Evolutionary conservation across 1,139 yeast species (phyloP).

Genomic region (Hemisphaericaspora lyxosophila): DNA sequence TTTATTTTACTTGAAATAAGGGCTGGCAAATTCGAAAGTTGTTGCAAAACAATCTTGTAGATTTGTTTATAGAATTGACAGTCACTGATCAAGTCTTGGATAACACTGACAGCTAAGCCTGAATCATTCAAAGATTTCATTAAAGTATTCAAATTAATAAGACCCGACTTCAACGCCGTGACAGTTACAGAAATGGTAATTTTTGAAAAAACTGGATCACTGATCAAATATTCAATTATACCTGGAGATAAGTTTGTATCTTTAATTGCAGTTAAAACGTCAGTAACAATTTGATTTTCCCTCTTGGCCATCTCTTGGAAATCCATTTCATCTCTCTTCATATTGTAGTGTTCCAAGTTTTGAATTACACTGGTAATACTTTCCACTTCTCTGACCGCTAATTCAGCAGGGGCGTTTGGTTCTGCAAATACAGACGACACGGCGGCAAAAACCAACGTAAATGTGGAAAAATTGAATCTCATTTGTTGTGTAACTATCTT

Average conservation of each 20-base stretch:
- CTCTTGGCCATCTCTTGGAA: constrained; percentile 32
- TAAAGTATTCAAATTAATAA: constrained; percentile 37
- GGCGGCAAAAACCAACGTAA: constrained; percentile 35
- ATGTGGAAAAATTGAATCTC: constrained; percentile 32
- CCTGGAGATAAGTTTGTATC: constrained; percentile 41
- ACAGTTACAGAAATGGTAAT: constrained; percentile 32
- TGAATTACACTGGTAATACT: constrained; percentile 29
- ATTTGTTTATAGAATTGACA: constrained; percentile 45
- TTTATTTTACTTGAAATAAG: constrained; percentile 26
- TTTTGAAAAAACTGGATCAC: constrained; percentile 32
- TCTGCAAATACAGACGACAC: constrained; percentile 35
- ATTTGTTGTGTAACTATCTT: no score
- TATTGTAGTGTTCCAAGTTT: constrained; percentile 26
- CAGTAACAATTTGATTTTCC: constrained; percentile 45
- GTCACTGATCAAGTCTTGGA: constrained; percentile 37
- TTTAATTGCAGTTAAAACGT: constrained; percentile 40
- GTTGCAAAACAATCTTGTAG: constrained; percentile 34
- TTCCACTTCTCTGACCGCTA: constrained; percentile 35
- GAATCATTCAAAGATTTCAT: constrained; percentile 45
- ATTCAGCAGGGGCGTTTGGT: constrained; percentile 27
- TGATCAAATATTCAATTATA: constrained; percentile 33
- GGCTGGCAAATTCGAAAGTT: constrained; percentile 32
- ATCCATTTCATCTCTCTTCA: constrained; percentile 30
- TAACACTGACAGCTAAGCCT: constrained; percentile 42
- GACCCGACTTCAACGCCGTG: constrained; percentile 32